Evolutionary conservation across 768 basidiomycete species (phyloP), one percentile per base, ranked within the genome.

Genomic region (Dioszegia hungarica): DNA sequence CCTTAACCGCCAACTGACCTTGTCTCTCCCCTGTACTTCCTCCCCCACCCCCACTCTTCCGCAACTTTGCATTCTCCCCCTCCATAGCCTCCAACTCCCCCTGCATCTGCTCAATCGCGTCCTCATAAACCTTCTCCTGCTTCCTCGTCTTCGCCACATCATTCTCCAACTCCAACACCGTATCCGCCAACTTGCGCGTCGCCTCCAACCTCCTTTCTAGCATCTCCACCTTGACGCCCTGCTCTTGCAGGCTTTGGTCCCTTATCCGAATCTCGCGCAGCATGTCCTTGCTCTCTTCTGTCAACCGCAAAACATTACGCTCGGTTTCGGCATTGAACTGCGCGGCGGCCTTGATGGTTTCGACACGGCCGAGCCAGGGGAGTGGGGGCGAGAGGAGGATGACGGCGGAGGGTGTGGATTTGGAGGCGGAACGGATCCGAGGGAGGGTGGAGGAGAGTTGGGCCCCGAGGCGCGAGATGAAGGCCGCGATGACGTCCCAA

Each of bases 191-290:
- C 74, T 87, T 90, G 81, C 90, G 93, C 59, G 85, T 86, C 1
- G 85, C 82, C 72, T 98, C 93, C 81, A 92, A 85, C 29, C 91
- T 83, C 43, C 92, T 85, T 72, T 95, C 92, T 84, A 98, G 88
- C 14, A 93, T 81, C 73, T 97, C 90, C 55, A 97, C 90, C 80
- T 93, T 97, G 54, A 97, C 92, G 2, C 80, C 79, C 4, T 85
- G 80, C 70, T 98, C 95, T 74, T 97, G 91, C 33, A 90, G 85
- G 24, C 77, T 81, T 79, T 95, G 91, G 60, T 98, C 95, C 64
- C 79, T 72, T 19, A 83, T 78, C 73, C 88, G 88, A 70, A 97
- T 81, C 47, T 82, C 88, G 28, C 92, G 86, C 27, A 86, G 82
- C 37, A 98, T 84, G 8, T 86, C 86, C 68, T 90, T 88, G 63